Conservation (phyloP, 2,329 filamentous ascomycete genomes). For the Thelonectria rubi region DNA sequence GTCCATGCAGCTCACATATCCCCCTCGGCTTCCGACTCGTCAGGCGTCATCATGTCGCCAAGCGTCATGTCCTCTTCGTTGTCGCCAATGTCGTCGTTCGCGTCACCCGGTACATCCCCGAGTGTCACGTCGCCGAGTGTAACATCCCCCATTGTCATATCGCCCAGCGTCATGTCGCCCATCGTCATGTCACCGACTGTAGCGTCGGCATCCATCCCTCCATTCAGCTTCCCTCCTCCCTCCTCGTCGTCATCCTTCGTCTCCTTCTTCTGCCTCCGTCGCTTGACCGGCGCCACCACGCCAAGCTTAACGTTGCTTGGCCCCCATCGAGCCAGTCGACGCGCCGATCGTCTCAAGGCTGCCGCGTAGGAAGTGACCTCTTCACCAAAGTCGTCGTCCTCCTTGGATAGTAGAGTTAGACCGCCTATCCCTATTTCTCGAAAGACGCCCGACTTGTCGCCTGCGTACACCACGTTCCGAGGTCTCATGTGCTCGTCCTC, state of each 20-base stretch:
- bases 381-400: slow-evolving; percentile 80
- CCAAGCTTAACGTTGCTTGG: slow-evolving; percentile 55
- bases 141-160: slow-evolving; percentile 54
- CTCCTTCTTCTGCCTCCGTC: slow-evolving; percentile 42
- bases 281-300: slow-evolving; percentile 59
- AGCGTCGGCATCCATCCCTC: slow-evolving; percentile 38
- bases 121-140: slow-evolving; percentile 45
- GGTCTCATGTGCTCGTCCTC: slow-evolving; percentile 63
- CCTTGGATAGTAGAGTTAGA: slow-evolving; percentile 67
- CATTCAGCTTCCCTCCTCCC: slow-evolving; percentile 40
- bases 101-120: slow-evolving; percentile 49
- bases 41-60: slow-evolving; percentile 28
- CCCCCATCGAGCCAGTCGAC: slow-evolving; percentile 77
- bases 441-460: slow-evolving; percentile 52
- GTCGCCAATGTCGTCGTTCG: slow-evolving; percentile 62
- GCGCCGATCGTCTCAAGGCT: slow-evolving; percentile 68
- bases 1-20: too few relatives aligned
- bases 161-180: slow-evolving; percentile 55
- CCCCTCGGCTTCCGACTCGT: slow-evolving; percentile 52
- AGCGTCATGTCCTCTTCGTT: slow-evolving; percentile 54
- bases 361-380: slow-evolving; percentile 74
- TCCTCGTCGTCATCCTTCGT: slow-evolving; percentile 39
- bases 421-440: slow-evolving; percentile 70
- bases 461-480: slow-evolving; percentile 44
- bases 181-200: slow-evolving; percentile 53